Percentiles rank a stretch among this genome's conserved stretches.
Conservation (phyloP, 169 alveolate species). For the Plasmodium berghei region DNA sequence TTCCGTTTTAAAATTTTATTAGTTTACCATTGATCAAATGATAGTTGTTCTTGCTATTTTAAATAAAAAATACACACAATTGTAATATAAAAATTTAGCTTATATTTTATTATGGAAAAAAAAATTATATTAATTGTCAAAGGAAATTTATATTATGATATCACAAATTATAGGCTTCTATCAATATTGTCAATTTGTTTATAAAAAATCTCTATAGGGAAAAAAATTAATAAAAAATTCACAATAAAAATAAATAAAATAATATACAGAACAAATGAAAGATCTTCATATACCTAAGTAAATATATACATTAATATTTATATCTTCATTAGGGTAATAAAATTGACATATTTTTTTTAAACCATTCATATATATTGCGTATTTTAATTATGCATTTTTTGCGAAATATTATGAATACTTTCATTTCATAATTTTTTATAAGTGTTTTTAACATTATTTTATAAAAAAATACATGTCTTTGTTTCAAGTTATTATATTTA, state of each 20-base stretch:
- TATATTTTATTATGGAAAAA: too few species aligned
- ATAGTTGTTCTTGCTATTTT: too few species aligned
- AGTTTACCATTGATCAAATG: too few species aligned
- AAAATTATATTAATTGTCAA: too few species aligned
- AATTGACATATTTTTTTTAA: conserved; percentile 8
- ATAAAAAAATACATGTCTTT: background rate
- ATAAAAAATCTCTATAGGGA: too few species aligned
- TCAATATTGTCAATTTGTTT: too few species aligned
- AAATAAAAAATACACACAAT: too few species aligned
- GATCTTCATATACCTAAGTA: background rate
- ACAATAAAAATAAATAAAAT: background rate
- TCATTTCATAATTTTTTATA: background rate
- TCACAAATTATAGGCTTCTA: too few species aligned
- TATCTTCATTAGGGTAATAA: background rate
- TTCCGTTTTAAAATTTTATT: too few species aligned
- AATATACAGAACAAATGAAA: conserved; percentile 1
- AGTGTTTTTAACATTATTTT: background rate
- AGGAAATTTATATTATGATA: too few species aligned
- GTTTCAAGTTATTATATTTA: background rate
- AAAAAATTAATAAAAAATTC: background rate
- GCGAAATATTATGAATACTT: background rate
- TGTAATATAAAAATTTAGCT: too few species aligned
- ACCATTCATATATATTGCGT: background rate
- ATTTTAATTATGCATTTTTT: background rate
- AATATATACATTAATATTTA: conserved; percentile 7